A percentile compares a stretch with the other conserved stretches of the same genome.
Evolutionary conservation across 2,329 filamentous ascomycete genomes (phyloP).

Genomic region (Leptodontidium sp.): DNA sequence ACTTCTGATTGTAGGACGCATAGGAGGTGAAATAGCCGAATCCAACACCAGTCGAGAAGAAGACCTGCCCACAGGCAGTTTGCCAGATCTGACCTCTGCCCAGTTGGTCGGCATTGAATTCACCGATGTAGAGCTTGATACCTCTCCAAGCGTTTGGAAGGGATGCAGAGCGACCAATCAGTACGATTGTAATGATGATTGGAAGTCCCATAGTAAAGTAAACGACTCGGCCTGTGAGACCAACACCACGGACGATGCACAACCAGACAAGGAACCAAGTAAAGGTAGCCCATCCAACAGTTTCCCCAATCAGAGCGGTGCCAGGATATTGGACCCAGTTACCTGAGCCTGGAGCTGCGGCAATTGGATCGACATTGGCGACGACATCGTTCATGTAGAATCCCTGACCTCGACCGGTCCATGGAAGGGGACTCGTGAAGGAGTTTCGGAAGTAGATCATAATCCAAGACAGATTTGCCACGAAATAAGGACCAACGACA

Average conservation of each 20-base stretch:
- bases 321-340: slow-evolving; percentile 12
- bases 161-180: slow-evolving; percentile 15
- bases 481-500: slow-evolving; percentile 15
- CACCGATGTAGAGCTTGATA: slow-evolving; percentile 12
- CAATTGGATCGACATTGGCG: not conserved
- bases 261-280: slow-evolving; percentile 19
- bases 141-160: slow-evolving; percentile 14
- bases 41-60: slow-evolving; percentile 15
- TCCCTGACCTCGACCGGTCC: slow-evolving; percentile 5
- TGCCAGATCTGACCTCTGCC: slow-evolving; percentile 15
- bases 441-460: slow-evolving; percentile 20
- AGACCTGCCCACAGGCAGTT: slow-evolving; percentile 17
- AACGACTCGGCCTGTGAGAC: slow-evolving; percentile 17
- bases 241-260: slow-evolving; percentile 13
- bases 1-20: slow-evolving; percentile 19
- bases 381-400: slow-evolving; percentile 18
- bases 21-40: slow-evolving; percentile 19
- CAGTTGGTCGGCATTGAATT: slow-evolving; percentile 14
- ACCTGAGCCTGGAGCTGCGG: slow-evolving; percentile 4
- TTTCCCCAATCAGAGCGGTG: slow-evolving; percentile 1
- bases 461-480: slow-evolving; percentile 8
- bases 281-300: slow-evolving; percentile 14
- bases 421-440: slow-evolving; percentile 13
- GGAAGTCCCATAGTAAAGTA: slow-evolving; percentile 15
- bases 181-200: slow-evolving; percentile 4